These are phyloP conservation scores for Dendrothele bispora DNA, from an alignment of 768 basidiomycete genomes.

Conservation along the genomic window DNA sequence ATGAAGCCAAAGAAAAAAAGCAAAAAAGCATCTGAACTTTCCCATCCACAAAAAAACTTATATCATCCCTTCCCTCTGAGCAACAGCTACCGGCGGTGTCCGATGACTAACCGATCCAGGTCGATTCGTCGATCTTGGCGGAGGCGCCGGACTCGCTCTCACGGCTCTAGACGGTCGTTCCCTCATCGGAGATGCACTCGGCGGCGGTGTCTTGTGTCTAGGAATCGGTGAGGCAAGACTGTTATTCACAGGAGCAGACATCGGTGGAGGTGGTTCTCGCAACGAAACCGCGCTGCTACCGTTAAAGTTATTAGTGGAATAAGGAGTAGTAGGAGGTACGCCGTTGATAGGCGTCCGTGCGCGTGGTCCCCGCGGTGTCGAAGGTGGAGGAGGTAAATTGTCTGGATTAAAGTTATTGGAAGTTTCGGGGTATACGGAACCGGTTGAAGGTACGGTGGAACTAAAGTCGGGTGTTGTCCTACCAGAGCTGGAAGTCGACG, in stretches of 20 bases:
- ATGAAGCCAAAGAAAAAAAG: constrained; percentile 20
- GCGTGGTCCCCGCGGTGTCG: neutral
- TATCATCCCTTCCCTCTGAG: constrained; percentile 64
- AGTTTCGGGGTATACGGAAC: constrained; percentile 6
- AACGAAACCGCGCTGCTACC: too few species aligned
- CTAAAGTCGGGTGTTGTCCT: constrained; percentile 14
- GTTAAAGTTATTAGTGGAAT: neutral
- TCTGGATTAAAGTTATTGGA: neutral
- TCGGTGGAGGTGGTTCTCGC: neutral
- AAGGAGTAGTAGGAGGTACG: neutral
- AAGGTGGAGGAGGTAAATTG: neutral
- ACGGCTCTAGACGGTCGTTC: constrained; percentile 29
- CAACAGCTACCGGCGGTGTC: constrained; percentile 51
- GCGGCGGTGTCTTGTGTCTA: constrained; percentile 11
- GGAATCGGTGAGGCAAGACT: constrained; percentile 1
- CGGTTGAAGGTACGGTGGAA: neutral
- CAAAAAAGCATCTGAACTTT: too few species aligned
- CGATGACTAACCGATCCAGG: constrained; percentile 56
- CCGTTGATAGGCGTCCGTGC: neutral
- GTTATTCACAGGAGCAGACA: neutral
- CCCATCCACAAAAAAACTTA: too few species aligned
- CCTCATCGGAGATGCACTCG: constrained; percentile 16
- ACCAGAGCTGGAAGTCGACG: constrained; percentile 7
- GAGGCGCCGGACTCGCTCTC: constrained; percentile 47
- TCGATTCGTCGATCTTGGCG: constrained; percentile 66